These are phyloP conservation scores for Rhodomyrtus tomentosa DNA, from an alignment of 345 rosid species.

Conservation along the genomic window DNA sequence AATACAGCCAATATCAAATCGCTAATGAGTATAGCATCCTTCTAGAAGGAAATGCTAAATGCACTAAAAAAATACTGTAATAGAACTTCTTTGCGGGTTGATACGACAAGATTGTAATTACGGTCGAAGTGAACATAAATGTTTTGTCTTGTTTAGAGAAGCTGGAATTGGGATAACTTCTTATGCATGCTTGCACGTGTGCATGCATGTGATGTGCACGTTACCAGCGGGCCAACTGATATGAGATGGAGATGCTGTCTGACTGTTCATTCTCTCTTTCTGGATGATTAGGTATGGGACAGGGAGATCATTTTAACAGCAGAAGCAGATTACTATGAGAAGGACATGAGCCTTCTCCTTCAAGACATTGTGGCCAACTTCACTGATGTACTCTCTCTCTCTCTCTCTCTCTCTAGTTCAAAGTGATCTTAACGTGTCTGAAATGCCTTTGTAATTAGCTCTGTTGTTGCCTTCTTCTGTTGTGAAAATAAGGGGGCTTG, in stretches of 20 bases:
- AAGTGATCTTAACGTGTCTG: neutral
- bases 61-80: no score
- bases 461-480: neutral
- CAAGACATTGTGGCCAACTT: conserved; percentile 53
- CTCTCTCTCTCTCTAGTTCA: neutral
- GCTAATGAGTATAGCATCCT: no score
- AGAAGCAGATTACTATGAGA: conserved; percentile 53
- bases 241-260: neutral
- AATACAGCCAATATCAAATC: no score
- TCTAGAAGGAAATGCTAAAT: no score
- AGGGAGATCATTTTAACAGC: conserved; percentile 83
- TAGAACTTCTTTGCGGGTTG: no score
- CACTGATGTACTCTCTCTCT: conserved; percentile 41
- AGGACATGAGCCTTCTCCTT: conserved; percentile 63
- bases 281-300: conserved; percentile 55
- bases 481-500: conserved; percentile 49
- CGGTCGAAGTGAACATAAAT: no score
- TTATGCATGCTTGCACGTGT: neutral
- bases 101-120: no score
- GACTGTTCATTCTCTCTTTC: neutral
- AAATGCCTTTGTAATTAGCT: neutral
- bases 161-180: no score
- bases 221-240: neutral
- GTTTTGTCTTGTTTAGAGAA: no score
- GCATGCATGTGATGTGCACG: neutral